phyloP scores from a whole-genome alignment of 805 yeast genomes.

The Saccharomycopsis olivae region DNA sequence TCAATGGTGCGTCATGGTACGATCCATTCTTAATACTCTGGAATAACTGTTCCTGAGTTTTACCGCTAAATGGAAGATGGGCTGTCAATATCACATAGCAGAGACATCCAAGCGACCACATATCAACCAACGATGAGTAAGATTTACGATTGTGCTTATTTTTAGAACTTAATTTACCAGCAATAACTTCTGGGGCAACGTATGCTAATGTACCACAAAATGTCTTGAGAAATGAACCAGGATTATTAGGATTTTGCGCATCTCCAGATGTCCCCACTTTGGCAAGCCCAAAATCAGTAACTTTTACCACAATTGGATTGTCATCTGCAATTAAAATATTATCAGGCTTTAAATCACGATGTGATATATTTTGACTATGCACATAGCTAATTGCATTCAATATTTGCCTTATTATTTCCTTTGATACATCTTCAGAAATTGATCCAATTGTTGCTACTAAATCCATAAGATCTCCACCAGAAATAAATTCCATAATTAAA shows the following conservation, averaged over 20 bases:
- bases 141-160: constrained; percentile 19
- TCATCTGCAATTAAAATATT: constrained; percentile 84
- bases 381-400: constrained; percentile 78
- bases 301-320: constrained; percentile 73
- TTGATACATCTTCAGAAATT: constrained; percentile 82
- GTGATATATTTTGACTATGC: constrained; percentile 86
- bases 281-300: constrained; percentile 94
- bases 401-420: constrained; percentile 78
- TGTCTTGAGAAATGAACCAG: constrained; percentile 82
- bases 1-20: constrained; percentile 67
- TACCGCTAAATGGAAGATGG: constrained; percentile 90
- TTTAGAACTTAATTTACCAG: constrained; percentile 26
- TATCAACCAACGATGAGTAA: constrained; percentile 85
- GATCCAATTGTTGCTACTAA: constrained; percentile 88
- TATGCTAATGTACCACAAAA: constrained; percentile 97
- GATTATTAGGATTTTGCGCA: constrained; percentile 22
- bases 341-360: constrained; percentile 93
- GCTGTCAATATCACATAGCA: constrained; percentile 87
- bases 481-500: constrained; percentile 89
- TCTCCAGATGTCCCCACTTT: constrained; percentile 35
- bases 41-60: constrained; percentile 79
- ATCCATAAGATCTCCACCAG: constrained; percentile 98
- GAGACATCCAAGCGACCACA: constrained; percentile 96
- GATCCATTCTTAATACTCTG: constrained; percentile 66
- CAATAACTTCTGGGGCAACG: constrained; percentile 87